A percentile compares a stretch with the other conserved stretches of the same genome.
phyloP scores from a whole-genome alignment of 2,329 filamentous ascomycete species.

The Magnaporthiopsis poae region DNA sequence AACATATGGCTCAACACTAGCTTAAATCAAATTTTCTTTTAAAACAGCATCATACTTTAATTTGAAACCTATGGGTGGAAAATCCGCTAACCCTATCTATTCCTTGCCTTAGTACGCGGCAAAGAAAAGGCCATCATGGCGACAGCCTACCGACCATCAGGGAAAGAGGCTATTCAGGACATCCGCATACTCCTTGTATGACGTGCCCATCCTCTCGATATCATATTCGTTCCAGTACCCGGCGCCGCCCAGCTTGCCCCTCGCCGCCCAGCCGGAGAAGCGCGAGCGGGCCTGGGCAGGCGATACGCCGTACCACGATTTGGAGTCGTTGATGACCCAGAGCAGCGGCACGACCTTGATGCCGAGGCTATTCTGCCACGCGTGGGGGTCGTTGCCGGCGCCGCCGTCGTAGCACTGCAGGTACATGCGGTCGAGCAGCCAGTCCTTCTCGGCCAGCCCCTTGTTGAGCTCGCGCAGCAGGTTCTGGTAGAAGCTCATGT shows the following conservation, averaged over 20 bases:
- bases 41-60: too few relatives aligned
- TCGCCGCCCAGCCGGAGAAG: slow-evolving; percentile 25
- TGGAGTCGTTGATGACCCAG: slow-evolving; percentile 37
- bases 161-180: slow-evolving; percentile 18
- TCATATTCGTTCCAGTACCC: slow-evolving; percentile 40
- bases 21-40: too few relatives aligned
- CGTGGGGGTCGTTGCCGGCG: slow-evolving; percentile 28
- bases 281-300: slow-evolving; percentile 25
- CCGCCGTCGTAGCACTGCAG: slow-evolving; percentile 37
- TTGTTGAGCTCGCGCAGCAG: slow-evolving; percentile 23
- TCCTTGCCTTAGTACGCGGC: too few relatives aligned
- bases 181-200: slow-evolving; percentile 25
- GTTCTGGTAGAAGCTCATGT: slow-evolving; percentile 26
- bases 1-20: too few relatives aligned
- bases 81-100: too few relatives aligned
- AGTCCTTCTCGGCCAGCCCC: slow-evolving; percentile 16
- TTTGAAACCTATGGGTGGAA: too few relatives aligned
- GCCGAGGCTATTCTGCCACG: slow-evolving; percentile 27
- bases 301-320: slow-evolving; percentile 29
- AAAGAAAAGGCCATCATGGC: too few relatives aligned
- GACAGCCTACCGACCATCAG: not conserved
- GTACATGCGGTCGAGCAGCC: slow-evolving; percentile 30
- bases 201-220: slow-evolving; percentile 33
- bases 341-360: slow-evolving; percentile 33
- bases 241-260: slow-evolving; percentile 24